Percentiles rank a stretch among this genome's conserved stretches.
phyloP scores from a whole-genome alignment of 179 eudicot genomes.

The Beta macrorhiza region DNA sequence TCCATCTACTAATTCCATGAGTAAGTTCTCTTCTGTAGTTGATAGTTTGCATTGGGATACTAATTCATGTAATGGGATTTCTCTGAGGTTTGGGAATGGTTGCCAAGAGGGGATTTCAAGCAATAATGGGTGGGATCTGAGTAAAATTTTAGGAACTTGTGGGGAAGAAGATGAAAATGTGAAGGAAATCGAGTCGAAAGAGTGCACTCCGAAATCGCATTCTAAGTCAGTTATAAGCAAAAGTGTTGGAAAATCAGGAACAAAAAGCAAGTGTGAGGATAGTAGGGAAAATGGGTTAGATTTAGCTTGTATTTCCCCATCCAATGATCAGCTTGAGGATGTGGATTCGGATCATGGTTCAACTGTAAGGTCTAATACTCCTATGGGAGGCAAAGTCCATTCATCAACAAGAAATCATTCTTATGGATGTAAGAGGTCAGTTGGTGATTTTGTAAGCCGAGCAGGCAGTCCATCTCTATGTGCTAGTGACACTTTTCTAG shows the following conservation, averaged over 20 bases:
- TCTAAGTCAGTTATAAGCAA: conserved; percentile 28
- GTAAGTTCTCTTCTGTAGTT: conserved; percentile 55
- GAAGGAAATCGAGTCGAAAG: conserved; percentile 32
- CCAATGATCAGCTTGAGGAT: conserved; percentile 46
- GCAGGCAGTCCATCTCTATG: conserved; percentile 65
- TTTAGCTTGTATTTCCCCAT: conserved; percentile 44
- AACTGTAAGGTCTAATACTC: conserved; percentile 33
- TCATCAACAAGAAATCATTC: conserved; percentile 32
- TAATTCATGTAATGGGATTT: conserved; percentile 65
- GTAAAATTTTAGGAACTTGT: conserved; percentile 35
- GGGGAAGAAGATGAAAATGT: conserved; percentile 42
- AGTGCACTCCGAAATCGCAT: conserved; percentile 27
- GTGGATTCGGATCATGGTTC: conserved; percentile 59
- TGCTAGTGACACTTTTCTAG: conserved; percentile 38
- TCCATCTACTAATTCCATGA: conserved; percentile 82
- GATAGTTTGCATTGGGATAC: conserved; percentile 85
- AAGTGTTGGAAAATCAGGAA: conserved; percentile 29
- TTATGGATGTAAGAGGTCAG: conserved; percentile 38
- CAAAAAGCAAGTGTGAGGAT: conserved; percentile 30
- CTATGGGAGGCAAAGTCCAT: conserved; percentile 29
- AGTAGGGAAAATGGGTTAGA: conserved; percentile 45
- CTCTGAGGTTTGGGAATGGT: conserved; percentile 58
- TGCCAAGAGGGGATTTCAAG: conserved; percentile 30
- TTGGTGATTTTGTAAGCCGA: conserved; percentile 61
- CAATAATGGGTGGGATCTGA: conserved; percentile 31